phyloP scores from a whole-genome alignment of 192 early-diverging fungal genomes.

The Coemansia reversa region DNA sequence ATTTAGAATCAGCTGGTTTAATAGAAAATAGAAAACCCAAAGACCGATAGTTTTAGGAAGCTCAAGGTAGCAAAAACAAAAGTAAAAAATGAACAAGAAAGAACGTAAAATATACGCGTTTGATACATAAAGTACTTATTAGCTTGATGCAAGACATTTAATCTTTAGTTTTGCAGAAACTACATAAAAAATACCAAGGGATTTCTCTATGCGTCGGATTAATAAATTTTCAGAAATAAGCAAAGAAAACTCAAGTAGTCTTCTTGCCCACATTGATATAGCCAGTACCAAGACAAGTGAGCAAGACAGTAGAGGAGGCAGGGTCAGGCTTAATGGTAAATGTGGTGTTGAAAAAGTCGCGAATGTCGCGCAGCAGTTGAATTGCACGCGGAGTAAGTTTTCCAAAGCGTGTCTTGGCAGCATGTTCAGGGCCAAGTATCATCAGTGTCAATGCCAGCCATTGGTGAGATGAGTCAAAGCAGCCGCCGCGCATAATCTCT shows the following conservation, averaged over 20 bases:
- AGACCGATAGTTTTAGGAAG: no score
- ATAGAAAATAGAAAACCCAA: no score
- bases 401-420: slow-evolving; percentile 84
- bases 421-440: slow-evolving; percentile 90
- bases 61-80: slow-evolving; percentile 11
- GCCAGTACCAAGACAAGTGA: slow-evolving; percentile 88
- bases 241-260: slow-evolving; percentile 42
- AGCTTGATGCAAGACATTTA: no score
- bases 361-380: slow-evolving; percentile 88
- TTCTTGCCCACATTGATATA: slow-evolving; percentile 92
- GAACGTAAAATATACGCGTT: no score
- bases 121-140: no score
- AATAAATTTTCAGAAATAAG: neutral
- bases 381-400: slow-evolving; percentile 87
- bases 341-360: slow-evolving; percentile 83
- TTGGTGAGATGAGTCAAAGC: slow-evolving; percentile 85
- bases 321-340: slow-evolving; percentile 90
- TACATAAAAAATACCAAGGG: neutral
- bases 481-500: slow-evolving; percentile 87
- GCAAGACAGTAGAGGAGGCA: slow-evolving; percentile 64
- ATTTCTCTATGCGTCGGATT: neutral
- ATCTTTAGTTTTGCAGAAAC: no score
- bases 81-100: no score
- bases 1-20: no score
- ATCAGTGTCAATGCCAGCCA: slow-evolving; percentile 85